phyloP scores from a whole-genome alignment of 176 grass and related monocot genomes.

The Aegilops speltoides region DNA sequence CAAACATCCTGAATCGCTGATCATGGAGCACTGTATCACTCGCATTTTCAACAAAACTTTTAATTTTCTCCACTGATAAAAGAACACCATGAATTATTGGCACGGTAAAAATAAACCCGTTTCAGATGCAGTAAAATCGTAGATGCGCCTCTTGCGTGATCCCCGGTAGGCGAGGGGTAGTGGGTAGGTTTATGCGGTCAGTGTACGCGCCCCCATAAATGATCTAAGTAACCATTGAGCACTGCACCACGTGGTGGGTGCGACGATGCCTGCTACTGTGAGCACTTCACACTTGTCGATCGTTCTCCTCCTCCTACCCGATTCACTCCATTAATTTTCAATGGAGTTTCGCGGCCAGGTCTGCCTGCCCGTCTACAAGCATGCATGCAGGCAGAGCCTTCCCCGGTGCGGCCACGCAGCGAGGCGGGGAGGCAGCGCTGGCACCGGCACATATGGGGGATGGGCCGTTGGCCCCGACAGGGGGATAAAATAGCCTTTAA shows the following conservation, averaged over 20 bases:
- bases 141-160: neutral
- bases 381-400: neutral
- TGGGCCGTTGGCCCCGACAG: constrained; percentile 25
- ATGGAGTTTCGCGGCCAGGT: neutral
- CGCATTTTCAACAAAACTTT: neutral
- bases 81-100: neutral
- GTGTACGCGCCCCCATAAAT: constrained; percentile 42
- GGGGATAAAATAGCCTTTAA: constrained; percentile 24
- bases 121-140: neutral
- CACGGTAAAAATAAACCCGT: neutral
- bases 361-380: neutral
- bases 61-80: neutral
- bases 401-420: neutral
- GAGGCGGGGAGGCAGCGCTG: neutral
- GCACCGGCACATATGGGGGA: neutral
- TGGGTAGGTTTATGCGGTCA: constrained; percentile 33
- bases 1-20: neutral
- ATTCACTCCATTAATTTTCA: neutral
- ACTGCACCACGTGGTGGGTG: constrained; percentile 42
- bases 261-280: neutral
- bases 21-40: neutral
- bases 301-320: neutral
- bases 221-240: constrained; percentile 21
- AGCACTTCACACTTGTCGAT: neutral
- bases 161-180: constrained; percentile 28